Base-by-base conservation (phyloP, 2,329 filamentous ascomycete species). In the Diplodia scrobiculata region DNA sequence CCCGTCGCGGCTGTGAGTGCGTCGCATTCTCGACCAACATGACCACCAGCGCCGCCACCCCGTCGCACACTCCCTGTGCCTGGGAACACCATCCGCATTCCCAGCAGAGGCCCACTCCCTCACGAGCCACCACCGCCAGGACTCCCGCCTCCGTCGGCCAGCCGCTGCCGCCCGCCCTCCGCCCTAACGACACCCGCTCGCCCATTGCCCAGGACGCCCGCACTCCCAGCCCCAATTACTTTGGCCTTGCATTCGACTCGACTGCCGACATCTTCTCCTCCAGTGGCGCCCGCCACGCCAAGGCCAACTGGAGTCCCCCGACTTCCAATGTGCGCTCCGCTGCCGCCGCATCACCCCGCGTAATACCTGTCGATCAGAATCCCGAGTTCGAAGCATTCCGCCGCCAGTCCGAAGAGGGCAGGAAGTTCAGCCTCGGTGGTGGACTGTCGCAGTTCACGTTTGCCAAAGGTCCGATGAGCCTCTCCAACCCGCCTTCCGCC, bases 381-480 rank as follows among this genome's bases (percentile, higher is more conserved):
- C 86, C 90, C 6, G 89, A 92, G n/a, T 94, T 90, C 69, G 91
- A 94, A 74, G 89, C 89, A 2, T 94, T 96, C 74, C 84, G 84
- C 71, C 86, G 84, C 69, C 89, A 92, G 72, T 85, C 87, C n/a
- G 76, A 76, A 17, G 90, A 93, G 72, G 82, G 85, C 41, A 88
- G 88, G 70, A 76, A 74, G 25, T 79, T 78, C 63, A 81, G 77
- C 66, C 72, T 80, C 5, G 69, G 77, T 50, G 77, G 72, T 25
- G 77, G 72, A 21, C 74, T 82, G 59, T 70, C 69, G 66, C 76
- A 77, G 58, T 81, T 82, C 73, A 77, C 74, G 25, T 74, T 77
- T 29, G 17, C 50, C 5, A 51, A 47, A 32, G 5, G 59, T 3
- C 59, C 59, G 5, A 55, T 67, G 53, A 63, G 38, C 38, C 59